These are phyloP conservation scores for Yamadazyma olivae DNA, from an alignment of 805 yeast genomes.

Conservation along the genomic window DNA sequence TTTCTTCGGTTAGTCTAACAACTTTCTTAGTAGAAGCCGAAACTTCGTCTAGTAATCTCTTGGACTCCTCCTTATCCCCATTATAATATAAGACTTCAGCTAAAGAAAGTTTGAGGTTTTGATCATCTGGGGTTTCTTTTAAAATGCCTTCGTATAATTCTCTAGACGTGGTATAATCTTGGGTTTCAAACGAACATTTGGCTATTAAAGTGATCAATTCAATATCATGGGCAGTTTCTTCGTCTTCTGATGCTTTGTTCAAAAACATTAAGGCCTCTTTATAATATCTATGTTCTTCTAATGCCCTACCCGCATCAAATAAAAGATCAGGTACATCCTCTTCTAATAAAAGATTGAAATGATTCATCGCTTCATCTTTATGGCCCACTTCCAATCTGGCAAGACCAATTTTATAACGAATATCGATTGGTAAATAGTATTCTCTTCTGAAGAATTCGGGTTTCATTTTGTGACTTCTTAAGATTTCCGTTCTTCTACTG, in stretches of 20 bases:
- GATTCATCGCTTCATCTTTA: constrained; percentile 67
- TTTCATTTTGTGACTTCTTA: constrained; percentile 32
- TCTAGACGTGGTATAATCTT: constrained; percentile 64
- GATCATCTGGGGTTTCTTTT: constrained; percentile 54
- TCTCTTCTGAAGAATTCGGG: constrained; percentile 6
- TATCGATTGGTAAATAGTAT: constrained; percentile 76
- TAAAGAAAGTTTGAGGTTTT: constrained; percentile 71
- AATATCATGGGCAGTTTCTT: constrained; percentile 14
- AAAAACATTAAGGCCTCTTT: constrained; percentile 75
- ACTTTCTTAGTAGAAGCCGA: constrained; percentile 3
- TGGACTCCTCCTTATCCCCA: constrained; percentile 58
- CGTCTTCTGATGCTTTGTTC: constrained; percentile 44
- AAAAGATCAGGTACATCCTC: constrained; percentile 70
- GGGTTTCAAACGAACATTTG: constrained; percentile 72
- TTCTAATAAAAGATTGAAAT: constrained; percentile 57
- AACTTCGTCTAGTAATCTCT: constrained; percentile 52
- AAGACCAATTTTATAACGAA: constrained; percentile 75
- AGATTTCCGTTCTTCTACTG: constrained; percentile 44
- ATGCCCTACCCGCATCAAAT: constrained; percentile 69
- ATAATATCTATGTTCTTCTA: constrained; percentile 66
- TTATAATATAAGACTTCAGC: constrained; percentile 78
- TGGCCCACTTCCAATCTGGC: constrained; percentile 65
- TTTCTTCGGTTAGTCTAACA: not conserved
- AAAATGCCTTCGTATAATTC: constrained; percentile 54
- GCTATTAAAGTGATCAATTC: constrained; percentile 64